Conservation (phyloP, 345 rosid species). For the Sapria himalayana region DNA sequence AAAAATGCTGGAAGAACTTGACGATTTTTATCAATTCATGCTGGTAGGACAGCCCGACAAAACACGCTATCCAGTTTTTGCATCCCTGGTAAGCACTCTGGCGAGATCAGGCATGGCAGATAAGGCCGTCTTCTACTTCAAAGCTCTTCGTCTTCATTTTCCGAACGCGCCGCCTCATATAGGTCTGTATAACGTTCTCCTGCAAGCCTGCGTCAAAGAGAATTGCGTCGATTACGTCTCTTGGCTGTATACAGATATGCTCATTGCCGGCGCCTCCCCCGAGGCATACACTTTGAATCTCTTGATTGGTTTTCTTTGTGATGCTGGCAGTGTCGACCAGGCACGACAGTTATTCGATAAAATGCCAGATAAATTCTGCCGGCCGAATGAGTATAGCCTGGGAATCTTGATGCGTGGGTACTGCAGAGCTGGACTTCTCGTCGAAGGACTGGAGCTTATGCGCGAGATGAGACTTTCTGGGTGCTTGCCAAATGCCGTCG, state of each 20-base stretch:
- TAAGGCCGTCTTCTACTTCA: constrained; percentile 37
- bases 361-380: constrained; percentile 62
- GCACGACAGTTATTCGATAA: constrained; percentile 64
- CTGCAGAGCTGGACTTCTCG: constrained; percentile 39
- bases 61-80: constrained; percentile 17
- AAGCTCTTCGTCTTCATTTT: constrained; percentile 26
- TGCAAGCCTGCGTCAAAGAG: constrained; percentile 27
- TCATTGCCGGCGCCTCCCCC: constrained; percentile 33
- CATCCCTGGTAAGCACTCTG: constrained; percentile 20
- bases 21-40: constrained; percentile 37
- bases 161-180: constrained; percentile 28
- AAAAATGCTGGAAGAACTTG: constrained; percentile 44
- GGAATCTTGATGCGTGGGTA: constrained; percentile 77
- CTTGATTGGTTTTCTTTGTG: constrained; percentile 43
- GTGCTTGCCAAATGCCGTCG: constrained; percentile 37
- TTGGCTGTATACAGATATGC: constrained; percentile 71
- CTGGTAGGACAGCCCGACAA: constrained; percentile 13
- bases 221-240: constrained; percentile 26
- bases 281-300: constrained; percentile 67
- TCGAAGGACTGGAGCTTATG: constrained; percentile 42
- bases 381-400: constrained; percentile 64
- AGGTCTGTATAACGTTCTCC: constrained; percentile 36
- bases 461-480: constrained; percentile 28
- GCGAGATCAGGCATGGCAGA: constrained; percentile 32
- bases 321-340: constrained; percentile 39